These are phyloP conservation scores for Xylaria acuta DNA, from an alignment of 495 filamentous ascomycete genomes.

Conservation along the genomic window DNA sequence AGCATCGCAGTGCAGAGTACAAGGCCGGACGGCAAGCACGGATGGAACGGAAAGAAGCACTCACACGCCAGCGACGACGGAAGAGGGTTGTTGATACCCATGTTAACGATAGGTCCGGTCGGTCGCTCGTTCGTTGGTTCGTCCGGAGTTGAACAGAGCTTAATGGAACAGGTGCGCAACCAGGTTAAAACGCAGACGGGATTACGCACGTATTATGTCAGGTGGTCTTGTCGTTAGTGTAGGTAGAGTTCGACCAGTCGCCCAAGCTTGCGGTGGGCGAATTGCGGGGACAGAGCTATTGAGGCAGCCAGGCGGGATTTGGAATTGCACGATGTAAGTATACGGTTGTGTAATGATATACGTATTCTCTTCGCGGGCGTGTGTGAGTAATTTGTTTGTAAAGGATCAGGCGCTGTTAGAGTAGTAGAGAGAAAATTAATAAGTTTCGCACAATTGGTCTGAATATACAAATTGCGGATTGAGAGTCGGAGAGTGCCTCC, in stretches of 20 bases:
- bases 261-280: conserved; percentile 11
- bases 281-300: conserved; percentile 18
- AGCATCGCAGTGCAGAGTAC: background rate
- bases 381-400: background rate
- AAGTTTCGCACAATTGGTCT: background rate
- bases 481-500: background rate
- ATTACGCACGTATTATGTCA: conserved; percentile 26
- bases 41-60: conserved; percentile 33
- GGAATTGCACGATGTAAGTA: background rate
- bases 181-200: background rate
- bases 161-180: conserved; percentile 5
- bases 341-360: background rate
- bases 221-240: conserved; percentile 5
- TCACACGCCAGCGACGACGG: conserved; percentile 66
- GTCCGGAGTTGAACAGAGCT: background rate
- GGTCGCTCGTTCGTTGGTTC: conserved; percentile 4
- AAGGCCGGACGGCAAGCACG: background rate
- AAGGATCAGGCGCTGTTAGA: background rate
- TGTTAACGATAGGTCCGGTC: conserved; percentile 30
- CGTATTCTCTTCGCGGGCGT: background rate
- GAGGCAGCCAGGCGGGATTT: conserved; percentile 7
- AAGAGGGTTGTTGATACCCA: conserved; percentile 66
- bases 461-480: background rate
- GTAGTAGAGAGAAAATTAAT: background rate
- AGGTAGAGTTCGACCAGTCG: background rate